Conservation (phyloP, 2,329 filamentous ascomycete genomes). For the Achaetomium macrosporum region DNA sequence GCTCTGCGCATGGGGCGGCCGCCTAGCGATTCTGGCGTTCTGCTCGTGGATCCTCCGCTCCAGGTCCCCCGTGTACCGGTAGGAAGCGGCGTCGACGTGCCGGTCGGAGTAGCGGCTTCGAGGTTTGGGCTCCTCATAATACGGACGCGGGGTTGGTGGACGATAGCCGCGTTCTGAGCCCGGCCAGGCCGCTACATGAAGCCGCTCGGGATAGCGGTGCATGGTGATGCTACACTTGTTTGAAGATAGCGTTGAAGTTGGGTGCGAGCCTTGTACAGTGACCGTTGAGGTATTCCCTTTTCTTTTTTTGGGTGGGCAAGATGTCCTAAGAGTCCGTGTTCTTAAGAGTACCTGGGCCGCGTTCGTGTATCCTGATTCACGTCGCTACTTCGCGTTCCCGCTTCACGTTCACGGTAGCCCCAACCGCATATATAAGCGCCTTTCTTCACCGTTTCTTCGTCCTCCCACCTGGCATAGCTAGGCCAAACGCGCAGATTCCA, state of each 20-base stretch:
- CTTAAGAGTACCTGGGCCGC: neutral
- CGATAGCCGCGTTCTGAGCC: slow-evolving; percentile 5
- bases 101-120: slow-evolving; percentile 6
- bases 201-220: slow-evolving; percentile 4
- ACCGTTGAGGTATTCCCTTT: neutral
- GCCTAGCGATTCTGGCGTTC: slow-evolving; percentile 3
- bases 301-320: slow-evolving; percentile 2
- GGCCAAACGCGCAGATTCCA: slow-evolving; percentile 1
- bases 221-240: slow-evolving; percentile 5
- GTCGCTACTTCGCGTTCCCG: slow-evolving; percentile 2
- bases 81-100: slow-evolving; percentile 5
- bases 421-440: neutral
- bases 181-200: slow-evolving; percentile 4
- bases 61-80: neutral
- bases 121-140: slow-evolving; percentile 1
- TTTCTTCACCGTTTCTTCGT: neutral
- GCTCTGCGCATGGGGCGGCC: neutral
- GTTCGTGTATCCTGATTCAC: slow-evolving; percentile 6
- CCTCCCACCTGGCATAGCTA: neutral
- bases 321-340: slow-evolving; percentile 1
- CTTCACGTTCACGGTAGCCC: neutral
- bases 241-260: slow-evolving; percentile 7
- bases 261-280: neutral
- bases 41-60: slow-evolving; percentile 4
- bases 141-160: neutral